Evolutionary conservation across 1,139 yeast genomes (phyloP).

Genomic region (Nadsonia starkeyi-henricii): DNA sequence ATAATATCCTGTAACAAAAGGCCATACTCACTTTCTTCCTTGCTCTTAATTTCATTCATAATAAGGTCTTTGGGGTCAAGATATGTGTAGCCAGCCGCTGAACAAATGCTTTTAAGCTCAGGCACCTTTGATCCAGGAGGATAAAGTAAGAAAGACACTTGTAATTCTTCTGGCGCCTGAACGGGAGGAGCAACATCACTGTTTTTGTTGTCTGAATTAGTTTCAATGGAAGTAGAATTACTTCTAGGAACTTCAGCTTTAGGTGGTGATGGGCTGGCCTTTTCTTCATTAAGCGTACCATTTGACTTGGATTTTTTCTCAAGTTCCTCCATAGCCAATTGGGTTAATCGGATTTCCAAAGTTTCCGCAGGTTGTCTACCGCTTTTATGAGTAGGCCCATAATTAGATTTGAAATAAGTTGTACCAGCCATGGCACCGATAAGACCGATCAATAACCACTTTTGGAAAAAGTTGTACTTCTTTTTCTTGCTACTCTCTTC

Average conservation of each 20-base stretch:
- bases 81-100: background rate
- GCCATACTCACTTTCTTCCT: background rate
- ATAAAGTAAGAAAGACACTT: background rate
- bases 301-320: background rate
- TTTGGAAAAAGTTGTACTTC: background rate
- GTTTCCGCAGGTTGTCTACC: background rate
- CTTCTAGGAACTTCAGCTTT: background rate
- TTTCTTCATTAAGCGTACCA: background rate
- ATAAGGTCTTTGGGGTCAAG: background rate
- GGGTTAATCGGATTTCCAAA: background rate
- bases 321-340: background rate
- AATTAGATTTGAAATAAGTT: background rate
- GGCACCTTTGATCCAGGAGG: background rate
- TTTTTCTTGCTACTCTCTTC: background rate
- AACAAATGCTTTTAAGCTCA: background rate
- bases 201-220: background rate
- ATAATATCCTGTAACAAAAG: background rate
- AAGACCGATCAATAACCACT: background rate
- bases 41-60: background rate
- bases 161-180: background rate
- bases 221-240: background rate
- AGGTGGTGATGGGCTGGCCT: background rate
- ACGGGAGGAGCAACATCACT: background rate
- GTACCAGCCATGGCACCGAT: background rate
- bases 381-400: background rate